Evolutionary conservation across 2,329 filamentous ascomycete genomes (phyloP).

Genomic region (Coniosporium tulheliwenetii): DNA sequence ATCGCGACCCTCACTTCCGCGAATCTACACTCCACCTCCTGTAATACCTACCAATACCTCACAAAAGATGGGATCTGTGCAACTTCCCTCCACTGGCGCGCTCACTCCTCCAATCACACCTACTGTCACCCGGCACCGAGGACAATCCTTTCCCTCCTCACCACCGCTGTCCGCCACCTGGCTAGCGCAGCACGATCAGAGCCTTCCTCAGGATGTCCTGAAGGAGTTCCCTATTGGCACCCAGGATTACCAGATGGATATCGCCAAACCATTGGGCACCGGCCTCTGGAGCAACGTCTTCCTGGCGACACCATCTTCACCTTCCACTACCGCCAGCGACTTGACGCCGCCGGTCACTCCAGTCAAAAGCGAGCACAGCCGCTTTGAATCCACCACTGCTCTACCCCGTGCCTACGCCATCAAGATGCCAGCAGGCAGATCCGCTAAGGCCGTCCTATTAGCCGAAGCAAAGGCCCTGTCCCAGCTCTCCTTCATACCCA

Average conservation of each 20-base stretch:
- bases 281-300: slow-evolving; percentile 21
- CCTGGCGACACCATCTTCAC: slow-evolving; percentile 6
- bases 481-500: slow-evolving; percentile 10
- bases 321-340: neutral
- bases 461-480: slow-evolving; percentile 18
- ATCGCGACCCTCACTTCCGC: neutral
- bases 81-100: neutral
- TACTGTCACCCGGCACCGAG: neutral
- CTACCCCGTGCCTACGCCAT: slow-evolving; percentile 9
- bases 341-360: neutral
- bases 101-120: neutral
- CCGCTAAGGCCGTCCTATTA: slow-evolving; percentile 15
- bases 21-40: neutral
- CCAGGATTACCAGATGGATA: slow-evolving; percentile 7
- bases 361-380: slow-evolving; percentile 5
- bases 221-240: neutral
- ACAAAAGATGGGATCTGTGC: neutral
- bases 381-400: slow-evolving; percentile 2
- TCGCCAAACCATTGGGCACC: slow-evolving; percentile 14
- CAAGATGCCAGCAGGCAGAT: slow-evolving; percentile 14
- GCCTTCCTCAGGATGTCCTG: neutral
- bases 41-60: neutral
- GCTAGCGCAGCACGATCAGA: neutral
- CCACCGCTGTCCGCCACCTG: neutral
- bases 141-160: neutral